phyloP scores from a whole-genome alignment of 73 alveolate genomes.

The Paramecium octaurelia region DNA sequence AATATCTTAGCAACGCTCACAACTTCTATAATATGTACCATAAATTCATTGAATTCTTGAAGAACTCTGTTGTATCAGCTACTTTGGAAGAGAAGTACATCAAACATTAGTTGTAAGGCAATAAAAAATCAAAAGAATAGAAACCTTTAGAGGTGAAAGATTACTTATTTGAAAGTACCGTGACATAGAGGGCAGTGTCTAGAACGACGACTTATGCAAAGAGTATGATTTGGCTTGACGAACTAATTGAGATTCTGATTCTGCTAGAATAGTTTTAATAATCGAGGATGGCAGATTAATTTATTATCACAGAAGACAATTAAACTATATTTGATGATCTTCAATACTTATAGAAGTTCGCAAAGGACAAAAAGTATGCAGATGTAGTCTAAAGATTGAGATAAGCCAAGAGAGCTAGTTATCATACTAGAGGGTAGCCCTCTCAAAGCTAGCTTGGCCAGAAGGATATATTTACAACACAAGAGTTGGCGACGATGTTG shows the following conservation, averaged over 20 bases:
- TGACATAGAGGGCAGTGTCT: not conserved
- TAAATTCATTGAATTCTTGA: constrained; percentile 8
- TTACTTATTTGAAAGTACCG: not conserved
- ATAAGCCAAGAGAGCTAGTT: constrained; percentile 8
- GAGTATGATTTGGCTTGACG: constrained; percentile 29
- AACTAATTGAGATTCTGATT: not conserved
- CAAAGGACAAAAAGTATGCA: not conserved
- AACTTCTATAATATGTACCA: constrained; percentile 29
- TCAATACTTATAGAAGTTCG: not conserved
- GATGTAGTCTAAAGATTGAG: not conserved
- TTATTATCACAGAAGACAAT: not conserved
- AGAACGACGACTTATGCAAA: not conserved
- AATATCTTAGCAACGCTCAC: not conserved
- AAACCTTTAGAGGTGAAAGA: constrained; percentile 28
- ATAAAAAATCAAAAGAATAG: not conserved
- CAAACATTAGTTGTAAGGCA: not conserved
- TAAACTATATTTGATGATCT: constrained; percentile 33
- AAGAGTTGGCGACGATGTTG: not conserved
- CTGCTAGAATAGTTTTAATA: not conserved
- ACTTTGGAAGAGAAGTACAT: constrained; percentile 14
- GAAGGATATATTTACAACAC: not conserved
- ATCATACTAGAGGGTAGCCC: not conserved
- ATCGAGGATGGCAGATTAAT: constrained; percentile 17
- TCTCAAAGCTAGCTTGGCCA: not conserved
- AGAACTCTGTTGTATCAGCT: constrained; percentile 12